These are phyloP conservation scores for Closterium sp. DNA, from an alignment of 139 green algal species.

Conservation along the genomic window DNA sequence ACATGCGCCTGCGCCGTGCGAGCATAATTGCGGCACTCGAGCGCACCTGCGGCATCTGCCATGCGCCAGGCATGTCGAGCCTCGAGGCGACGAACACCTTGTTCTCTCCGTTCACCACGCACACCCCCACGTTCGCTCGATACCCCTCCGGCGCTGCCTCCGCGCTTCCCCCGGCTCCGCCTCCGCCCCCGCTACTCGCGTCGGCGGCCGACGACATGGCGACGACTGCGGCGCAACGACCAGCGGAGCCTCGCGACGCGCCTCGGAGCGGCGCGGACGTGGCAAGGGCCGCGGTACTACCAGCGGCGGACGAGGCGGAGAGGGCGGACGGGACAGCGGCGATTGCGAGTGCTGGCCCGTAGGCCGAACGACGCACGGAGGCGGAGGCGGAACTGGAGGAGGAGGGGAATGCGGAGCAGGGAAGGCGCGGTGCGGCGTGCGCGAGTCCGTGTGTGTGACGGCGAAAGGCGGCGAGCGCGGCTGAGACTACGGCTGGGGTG, in stretches of 20 bases:
- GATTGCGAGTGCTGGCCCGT: not conserved
- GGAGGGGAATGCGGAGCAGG: not conserved
- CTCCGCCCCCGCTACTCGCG: not conserved
- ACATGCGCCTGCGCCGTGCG: too few species aligned
- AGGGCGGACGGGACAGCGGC: too few species aligned
- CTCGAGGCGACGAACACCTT: constrained; percentile 34
- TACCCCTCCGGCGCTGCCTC: constrained; percentile 15
- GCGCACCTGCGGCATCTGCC: constrained; percentile 54
- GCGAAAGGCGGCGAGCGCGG: not conserved
- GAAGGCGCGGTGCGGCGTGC: not conserved
- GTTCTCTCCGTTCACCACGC: constrained; percentile 40
- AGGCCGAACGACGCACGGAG: not conserved
- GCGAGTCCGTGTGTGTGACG: not conserved
- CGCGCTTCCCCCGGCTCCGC: too few species aligned
- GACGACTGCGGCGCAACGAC: not conserved
- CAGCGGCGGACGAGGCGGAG: not conserved
- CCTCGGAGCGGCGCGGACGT: not conserved
- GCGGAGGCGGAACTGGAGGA: too few species aligned
- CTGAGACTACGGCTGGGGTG: not conserved
- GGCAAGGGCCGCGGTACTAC: too few species aligned
- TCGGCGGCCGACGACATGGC: not conserved
- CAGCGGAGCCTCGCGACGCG: not conserved
- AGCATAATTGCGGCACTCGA: too few species aligned
- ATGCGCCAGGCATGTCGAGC: constrained; percentile 29
- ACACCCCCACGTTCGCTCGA: constrained; percentile 52